A percentile compares a stretch with the other conserved stretches of the same genome.
Evolutionary conservation across 495 filamentous ascomycete genomes (phyloP).

Genomic region (Parachaetomium inaequale): DNA sequence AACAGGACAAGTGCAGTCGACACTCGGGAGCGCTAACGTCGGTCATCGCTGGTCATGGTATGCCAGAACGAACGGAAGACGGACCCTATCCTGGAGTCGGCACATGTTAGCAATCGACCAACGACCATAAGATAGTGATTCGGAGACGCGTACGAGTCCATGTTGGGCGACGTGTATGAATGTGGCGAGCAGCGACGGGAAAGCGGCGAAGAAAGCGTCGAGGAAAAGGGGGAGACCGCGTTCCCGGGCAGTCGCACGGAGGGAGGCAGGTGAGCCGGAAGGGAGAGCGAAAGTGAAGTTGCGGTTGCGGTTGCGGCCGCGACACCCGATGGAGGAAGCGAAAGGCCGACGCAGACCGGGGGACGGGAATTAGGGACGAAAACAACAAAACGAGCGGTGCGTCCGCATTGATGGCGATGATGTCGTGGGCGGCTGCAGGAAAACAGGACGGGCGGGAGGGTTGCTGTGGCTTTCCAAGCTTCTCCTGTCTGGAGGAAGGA

Average conservation of each 20-base stretch:
- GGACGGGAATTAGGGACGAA: conserved; percentile 1
- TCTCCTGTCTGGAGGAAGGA: conserved; percentile 1
- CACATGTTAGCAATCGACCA: conserved; percentile 10
- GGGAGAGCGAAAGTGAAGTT: background rate
- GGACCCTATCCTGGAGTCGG: conserved; percentile 22
- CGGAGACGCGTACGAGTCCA: conserved; percentile 21
- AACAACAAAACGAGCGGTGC: conserved; percentile 24
- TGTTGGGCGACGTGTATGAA: conserved; percentile 7
- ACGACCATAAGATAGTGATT: background rate
- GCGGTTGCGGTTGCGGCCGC: background rate
- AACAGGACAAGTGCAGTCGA: conserved; percentile 5
- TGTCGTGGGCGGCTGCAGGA: conserved; percentile 22
- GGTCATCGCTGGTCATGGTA: conserved; percentile 76
- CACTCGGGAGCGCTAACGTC: conserved; percentile 43
- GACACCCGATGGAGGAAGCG: background rate
- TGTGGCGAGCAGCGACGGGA: background rate
- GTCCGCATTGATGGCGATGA: conserved; percentile 24
- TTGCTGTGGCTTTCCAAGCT: conserved; percentile 18
- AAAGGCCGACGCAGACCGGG: background rate
- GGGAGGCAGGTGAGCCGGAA: background rate
- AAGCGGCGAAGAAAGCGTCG: background rate
- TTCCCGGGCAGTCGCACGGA: background rate
- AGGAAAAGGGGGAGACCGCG: background rate
- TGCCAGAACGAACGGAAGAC: conserved; percentile 69
- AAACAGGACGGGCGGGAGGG: conserved; percentile 6